These are phyloP conservation scores for Suillus fuscotomentosus DNA, from an alignment of 768 basidiomycete species.

Conservation along the genomic window DNA sequence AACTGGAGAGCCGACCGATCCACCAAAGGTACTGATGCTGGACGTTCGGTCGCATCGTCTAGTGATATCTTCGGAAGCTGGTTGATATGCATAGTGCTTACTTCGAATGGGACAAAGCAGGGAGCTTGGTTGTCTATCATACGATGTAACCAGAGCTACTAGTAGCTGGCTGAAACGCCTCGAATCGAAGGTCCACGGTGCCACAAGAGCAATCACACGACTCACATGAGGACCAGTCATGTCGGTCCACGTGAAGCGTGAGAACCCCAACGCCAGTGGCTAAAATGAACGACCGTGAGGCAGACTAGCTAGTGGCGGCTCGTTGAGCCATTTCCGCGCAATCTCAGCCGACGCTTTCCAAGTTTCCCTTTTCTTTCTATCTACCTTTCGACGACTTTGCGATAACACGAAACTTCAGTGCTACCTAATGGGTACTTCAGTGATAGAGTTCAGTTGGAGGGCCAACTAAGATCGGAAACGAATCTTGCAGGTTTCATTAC, in stretches of 20 bases:
- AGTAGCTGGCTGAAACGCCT: not conserved
- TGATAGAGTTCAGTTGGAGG: not conserved
- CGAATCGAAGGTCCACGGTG: not conserved
- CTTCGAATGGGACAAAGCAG: not conserved
- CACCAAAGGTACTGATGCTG: conserved; percentile 12
- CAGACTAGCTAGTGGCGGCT: not conserved
- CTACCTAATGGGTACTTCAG: not conserved
- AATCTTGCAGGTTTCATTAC: not conserved
- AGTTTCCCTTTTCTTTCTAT: not conserved
- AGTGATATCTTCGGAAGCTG: not conserved
- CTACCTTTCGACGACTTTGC: not conserved
- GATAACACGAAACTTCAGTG: not conserved
- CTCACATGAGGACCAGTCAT: not conserved
- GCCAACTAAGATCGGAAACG: not conserved
- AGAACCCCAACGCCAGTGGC: not conserved
- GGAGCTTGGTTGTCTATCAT: not conserved
- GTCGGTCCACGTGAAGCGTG: not conserved
- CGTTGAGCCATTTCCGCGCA: not conserved
- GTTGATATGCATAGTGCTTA: not conserved
- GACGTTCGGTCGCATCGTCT: conserved; percentile 2
- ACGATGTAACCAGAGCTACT: not conserved
- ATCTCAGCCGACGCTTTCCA: not conserved
- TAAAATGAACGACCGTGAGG: not conserved
- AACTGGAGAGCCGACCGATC: conserved; percentile 11
- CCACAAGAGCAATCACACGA: not conserved